These are phyloP conservation scores for Aspergillus nidulans DNA, from an alignment of 495 filamentous ascomycete species.

Conservation along the genomic window DNA sequence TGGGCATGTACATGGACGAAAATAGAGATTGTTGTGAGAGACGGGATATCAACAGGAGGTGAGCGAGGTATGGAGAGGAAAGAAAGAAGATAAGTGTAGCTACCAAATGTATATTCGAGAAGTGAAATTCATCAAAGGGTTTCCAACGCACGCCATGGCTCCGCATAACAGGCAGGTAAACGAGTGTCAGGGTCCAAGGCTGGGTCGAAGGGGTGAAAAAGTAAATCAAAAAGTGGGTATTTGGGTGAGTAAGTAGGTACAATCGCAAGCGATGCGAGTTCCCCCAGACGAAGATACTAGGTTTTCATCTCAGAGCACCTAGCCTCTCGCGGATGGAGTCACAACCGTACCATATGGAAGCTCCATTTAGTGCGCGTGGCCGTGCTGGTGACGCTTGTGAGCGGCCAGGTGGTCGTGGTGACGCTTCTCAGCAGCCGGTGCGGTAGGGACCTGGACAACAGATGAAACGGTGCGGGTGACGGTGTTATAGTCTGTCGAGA, in stretches of 20 bases:
- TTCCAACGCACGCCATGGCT: not conserved
- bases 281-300: not conserved
- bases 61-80: not conserved
- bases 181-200: not conserved
- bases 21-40: not conserved
- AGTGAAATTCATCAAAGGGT: slow-evolving; percentile 10
- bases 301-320: slow-evolving; percentile 5
- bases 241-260: not conserved
- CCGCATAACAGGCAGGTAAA: not conserved
- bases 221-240: not conserved
- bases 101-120: slow-evolving; percentile 7
- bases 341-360: not conserved
- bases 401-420: slow-evolving; percentile 18
- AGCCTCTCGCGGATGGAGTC: not conserved
- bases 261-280: not conserved
- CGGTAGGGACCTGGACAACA: slow-evolving; percentile 23
- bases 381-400: slow-evolving; percentile 23
- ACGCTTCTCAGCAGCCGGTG: slow-evolving; percentile 17
- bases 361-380: slow-evolving; percentile 5
- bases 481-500: slow-evolving; percentile 19
- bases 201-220: not conserved
- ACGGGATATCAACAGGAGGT: not conserved
- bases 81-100: slow-evolving; percentile 5
- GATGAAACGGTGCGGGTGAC: slow-evolving; percentile 16
- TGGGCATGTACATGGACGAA: slow-evolving; percentile 7